Evolutionary conservation across 2,329 filamentous ascomycete species (phyloP), one percentile per base, ranked within the genome.

Genomic region (Phaeosphaeria sp.): DNA sequence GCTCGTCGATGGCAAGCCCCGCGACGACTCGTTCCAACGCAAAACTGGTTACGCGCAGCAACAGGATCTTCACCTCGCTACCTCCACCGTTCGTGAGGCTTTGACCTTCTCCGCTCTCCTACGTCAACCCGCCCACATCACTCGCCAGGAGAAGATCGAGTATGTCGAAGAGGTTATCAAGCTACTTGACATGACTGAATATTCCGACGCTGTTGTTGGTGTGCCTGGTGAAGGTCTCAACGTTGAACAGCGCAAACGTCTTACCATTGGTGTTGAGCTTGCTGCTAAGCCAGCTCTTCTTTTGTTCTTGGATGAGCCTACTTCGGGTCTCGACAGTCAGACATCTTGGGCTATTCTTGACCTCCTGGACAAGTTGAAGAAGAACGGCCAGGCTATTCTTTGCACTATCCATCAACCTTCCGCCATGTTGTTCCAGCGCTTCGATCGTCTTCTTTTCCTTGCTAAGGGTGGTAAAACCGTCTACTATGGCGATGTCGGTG

Each of bases 401-500:
- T 97, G 93, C 80, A 97, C 94, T 0, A 97, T 97, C 60, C 94
- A 98, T 76, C 94, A 98, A 77, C 94, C 94, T n/a, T 96, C 92
- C 15, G 93, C 93, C 33, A 93, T 96, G 85, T 84, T 97, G 52
- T 97, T 97, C 82, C 91, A 97, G 75, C 90, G 92, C 57, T 97
- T 95, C 73, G 91, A 95, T 71, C 86, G 90, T 57, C 85, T 95
- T 7, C 83, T 94, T 30, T 92, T 95, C 80, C 81, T 95, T 17
- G 88, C 89, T 33, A 89, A 86, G 71, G 91, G 91, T 55, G 91
- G 91, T 55, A 85, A 83, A 72, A 92, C 90, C 1, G 89, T 94
- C 46, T 95, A 95, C 80, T 94, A 92, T 70, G 91, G 90, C 54
- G 87, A 91, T 3, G 89, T 94, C 56, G 92, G 91, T 62, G 78